phyloP scores from a whole-genome alignment of 2,329 filamentous ascomycete genomes.

The Lasiodiplodia sp. region DNA sequence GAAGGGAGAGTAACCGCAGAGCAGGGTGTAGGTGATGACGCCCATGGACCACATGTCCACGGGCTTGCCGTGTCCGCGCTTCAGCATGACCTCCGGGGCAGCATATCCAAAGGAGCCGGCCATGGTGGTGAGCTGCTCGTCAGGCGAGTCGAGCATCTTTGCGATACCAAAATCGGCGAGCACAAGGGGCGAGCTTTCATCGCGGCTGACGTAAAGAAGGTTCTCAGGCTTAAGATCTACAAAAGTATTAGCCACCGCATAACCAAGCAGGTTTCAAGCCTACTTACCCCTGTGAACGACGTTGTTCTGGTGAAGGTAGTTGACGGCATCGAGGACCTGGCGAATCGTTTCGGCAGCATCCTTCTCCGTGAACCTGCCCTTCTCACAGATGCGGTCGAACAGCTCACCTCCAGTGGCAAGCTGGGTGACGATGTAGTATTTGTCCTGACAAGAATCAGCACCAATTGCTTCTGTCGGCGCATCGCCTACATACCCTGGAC shows the following conservation, averaged over 20 bases:
- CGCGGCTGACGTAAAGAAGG: conserved; percentile 86
- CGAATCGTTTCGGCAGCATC: conserved; percentile 95
- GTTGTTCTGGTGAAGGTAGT: conserved; percentile 93
- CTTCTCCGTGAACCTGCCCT: conserved; percentile 98
- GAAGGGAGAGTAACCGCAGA: conserved; percentile 98
- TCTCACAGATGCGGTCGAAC: conserved; percentile 97
- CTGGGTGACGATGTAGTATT: conserved; percentile 99
- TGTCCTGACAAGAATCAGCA: conserved; percentile 69
- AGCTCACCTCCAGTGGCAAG: conserved; percentile 94
- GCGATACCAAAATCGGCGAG: conserved; percentile 98
- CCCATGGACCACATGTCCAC: conserved; percentile 99
- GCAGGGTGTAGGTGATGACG: conserved; percentile 96
- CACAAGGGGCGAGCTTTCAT: conserved; percentile 81
- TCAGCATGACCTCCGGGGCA: conserved; percentile 97
- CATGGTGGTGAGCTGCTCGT: conserved; percentile 96
- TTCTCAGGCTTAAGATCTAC: conserved; percentile 98
- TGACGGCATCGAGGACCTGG: conserved; percentile 89
- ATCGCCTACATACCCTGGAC: conserved; percentile 73
- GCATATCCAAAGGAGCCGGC: conserved; percentile 98
- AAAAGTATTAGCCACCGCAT: conserved; percentile 35
- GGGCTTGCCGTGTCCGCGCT: conserved; percentile 95
- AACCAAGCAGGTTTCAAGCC: background rate
- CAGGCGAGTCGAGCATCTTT: conserved; percentile 91
- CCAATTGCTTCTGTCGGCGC: conserved; percentile 1
- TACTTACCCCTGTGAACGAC: conserved; percentile 88